phyloP scores from a whole-genome alignment of 1,284 basidiomycete genomes.

The Retiboletus fuscus region DNA sequence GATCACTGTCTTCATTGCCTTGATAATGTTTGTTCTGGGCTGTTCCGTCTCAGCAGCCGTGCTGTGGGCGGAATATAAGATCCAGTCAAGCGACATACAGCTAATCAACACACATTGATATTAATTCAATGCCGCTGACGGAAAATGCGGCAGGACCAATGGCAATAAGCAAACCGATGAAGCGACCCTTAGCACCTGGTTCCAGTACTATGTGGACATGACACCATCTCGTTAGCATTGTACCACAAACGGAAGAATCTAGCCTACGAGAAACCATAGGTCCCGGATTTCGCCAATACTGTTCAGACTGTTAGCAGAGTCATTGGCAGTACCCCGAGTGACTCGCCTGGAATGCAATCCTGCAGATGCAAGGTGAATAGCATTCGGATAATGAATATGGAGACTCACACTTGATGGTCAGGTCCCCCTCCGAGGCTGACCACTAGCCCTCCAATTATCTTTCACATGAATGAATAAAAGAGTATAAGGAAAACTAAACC shows the following conservation, averaged over 20 bases:
- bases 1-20: constrained; percentile 85
- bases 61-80: constrained; percentile 47
- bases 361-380: constrained; percentile 64
- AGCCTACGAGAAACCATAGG: constrained; percentile 40
- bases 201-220: constrained; percentile 46
- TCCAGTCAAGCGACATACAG: not conserved
- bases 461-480: constrained; percentile 65
- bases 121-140: constrained; percentile 86
- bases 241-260: constrained; percentile 10
- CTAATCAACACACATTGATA: constrained; percentile 69
- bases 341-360: constrained; percentile 47
- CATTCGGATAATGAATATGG: constrained; percentile 56
- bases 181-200: constrained; percentile 55
- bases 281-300: constrained; percentile 42
- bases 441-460: constrained; percentile 68
- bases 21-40: constrained; percentile 82
- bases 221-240: constrained; percentile 58
- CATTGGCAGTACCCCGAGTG: not conserved
- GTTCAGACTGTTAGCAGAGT: constrained; percentile 1
- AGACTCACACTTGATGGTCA: constrained; percentile 55
- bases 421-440: constrained; percentile 69
- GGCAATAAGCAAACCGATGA: constrained; percentile 74
- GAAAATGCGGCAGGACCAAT: constrained; percentile 87
- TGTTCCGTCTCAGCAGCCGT: constrained; percentile 81
- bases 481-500: constrained; percentile 64